A percentile compares a stretch with the other conserved stretches of the same genome.
Conservation (phyloP, 2,329 filamentous ascomycete genomes). For the Nemania sp. region DNA sequence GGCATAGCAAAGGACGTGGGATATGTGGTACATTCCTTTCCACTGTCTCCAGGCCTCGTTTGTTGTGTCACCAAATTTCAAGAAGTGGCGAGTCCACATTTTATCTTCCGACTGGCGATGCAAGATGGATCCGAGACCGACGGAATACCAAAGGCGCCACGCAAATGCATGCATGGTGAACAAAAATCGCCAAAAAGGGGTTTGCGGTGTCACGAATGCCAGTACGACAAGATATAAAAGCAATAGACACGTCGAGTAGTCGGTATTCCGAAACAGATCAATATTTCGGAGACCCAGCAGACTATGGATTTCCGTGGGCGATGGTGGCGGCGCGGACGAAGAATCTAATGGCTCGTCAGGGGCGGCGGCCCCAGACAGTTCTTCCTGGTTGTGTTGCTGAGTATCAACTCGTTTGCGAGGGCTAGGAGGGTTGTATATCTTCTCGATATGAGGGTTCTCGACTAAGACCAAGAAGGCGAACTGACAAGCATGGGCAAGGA, state of each 20-base stretch:
- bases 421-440: slow-evolving; percentile 90
- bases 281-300: slow-evolving; percentile 81
- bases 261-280: slow-evolving; percentile 85
- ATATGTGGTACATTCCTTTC: slow-evolving; percentile 94
- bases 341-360: slow-evolving; percentile 27
- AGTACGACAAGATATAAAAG: slow-evolving; percentile 75
- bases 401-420: slow-evolving; percentile 61
- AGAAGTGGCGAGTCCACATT: slow-evolving; percentile 94
- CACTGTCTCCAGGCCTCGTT: slow-evolving; percentile 96
- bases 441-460: slow-evolving; percentile 97
- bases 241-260: slow-evolving; percentile 78
- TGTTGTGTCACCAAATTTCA: slow-evolving; percentile 91
- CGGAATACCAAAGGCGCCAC: slow-evolving; percentile 90
- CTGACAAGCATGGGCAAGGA: slow-evolving; percentile 90
- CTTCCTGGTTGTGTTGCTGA: slow-evolving; percentile 24
- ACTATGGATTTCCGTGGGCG: slow-evolving; percentile 74
- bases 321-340: slow-evolving; percentile 37
- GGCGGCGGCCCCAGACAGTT: slow-evolving; percentile 21
- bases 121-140: slow-evolving; percentile 84
- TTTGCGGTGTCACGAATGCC: slow-evolving; percentile 76
- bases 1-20: slow-evolving; percentile 85
- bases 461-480: slow-evolving; percentile 90
- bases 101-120: slow-evolving; percentile 86
- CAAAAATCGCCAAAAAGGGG: slow-evolving; percentile 71
- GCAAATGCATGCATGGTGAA: slow-evolving; percentile 79